Evolutionary conservation across 805 yeast genomes (phyloP).

Genomic region (Huiozyma naganishii): DNA sequence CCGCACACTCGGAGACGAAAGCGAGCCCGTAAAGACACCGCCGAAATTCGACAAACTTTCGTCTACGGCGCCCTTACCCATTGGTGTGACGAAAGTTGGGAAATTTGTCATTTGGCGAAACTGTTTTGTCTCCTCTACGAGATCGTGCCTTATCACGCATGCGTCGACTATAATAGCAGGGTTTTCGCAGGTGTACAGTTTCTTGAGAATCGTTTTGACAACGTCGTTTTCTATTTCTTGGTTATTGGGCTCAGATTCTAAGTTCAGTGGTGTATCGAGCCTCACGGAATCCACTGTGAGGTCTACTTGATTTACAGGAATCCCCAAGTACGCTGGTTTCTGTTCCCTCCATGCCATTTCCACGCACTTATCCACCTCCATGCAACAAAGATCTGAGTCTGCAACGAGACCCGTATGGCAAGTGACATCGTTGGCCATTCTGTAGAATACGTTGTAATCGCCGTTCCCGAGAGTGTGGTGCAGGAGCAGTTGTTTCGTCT

Average conservation of each 20-base stretch:
- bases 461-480: conserved; percentile 76
- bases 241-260: conserved; percentile 40
- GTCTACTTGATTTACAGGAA: conserved; percentile 68
- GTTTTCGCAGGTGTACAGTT: conserved; percentile 42
- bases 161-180: conserved; percentile 73
- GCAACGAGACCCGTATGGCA: conserved; percentile 47
- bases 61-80: conserved; percentile 70
- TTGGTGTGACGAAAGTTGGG: conserved; percentile 73
- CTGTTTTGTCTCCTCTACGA: conserved; percentile 41
- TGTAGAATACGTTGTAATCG: conserved; percentile 55
- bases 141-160: conserved; percentile 62
- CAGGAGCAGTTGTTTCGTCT: conserved; percentile 39
- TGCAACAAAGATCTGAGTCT: conserved; percentile 49
- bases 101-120: conserved; percentile 53
- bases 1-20: conserved; percentile 57
- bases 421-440: conserved; percentile 58
- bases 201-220: conserved; percentile 34
- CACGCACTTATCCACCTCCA: conserved; percentile 55
- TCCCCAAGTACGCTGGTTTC: conserved; percentile 66
- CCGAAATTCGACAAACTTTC: conserved; percentile 57
- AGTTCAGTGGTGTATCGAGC: conserved; percentile 48
- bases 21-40: conserved; percentile 68
- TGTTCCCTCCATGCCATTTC: conserved; percentile 54
- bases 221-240: conserved; percentile 46
- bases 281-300: conserved; percentile 38